Evolutionary conservation across 176 grass and related monocot species (phyloP), one percentile per base, ranked within the genome.

Genomic region (Oryza glumipatula): DNA sequence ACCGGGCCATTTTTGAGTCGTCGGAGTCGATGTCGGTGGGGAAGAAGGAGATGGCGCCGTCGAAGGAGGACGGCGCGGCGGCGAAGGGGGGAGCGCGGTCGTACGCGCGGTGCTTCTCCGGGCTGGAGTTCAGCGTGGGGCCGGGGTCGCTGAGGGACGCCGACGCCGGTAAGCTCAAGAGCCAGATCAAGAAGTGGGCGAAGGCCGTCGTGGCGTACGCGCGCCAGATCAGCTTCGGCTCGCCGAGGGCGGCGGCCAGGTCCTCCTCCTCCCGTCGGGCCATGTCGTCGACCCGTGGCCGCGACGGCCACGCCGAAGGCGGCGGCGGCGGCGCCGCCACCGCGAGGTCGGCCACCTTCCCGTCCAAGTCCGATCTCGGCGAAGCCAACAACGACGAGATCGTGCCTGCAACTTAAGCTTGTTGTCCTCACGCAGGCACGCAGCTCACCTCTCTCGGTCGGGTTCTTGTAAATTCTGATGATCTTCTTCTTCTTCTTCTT

Each of bases 211-310:
- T 91, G 7, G 65, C 82, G 13, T 95, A 82, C 35, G 88, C 91
- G 64, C 90, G 91, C 16, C 90, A 95, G 80, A 68, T 95, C 36
- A 95, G 91, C 83, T 91, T 95, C 79, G 87, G 83, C 72, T 88
- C 82, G 67, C 89, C 84, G 2, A 87, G 80, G 72, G 65, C 84
- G n/a, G 49, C 14, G 5, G 41, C 81, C 16, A n/a, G 72, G 43
- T 84, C 82, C 19, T 5, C 4, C 35, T 39, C 9, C 14, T 45
- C 78, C 19, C 3, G 46, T 54, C 16, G 3, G 16, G 68, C 58
- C 74, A 79, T 76, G 67, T 52, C 80, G 67, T 51, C 81, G 12
- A 77, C 6, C 16, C 54, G 54, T 19, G 17, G 17, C 54, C 52
- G 52, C 17, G 52, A 56, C 52, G 52, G 52, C 14, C 2, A 16